Percentiles rank a stretch among this genome's conserved stretches.
These are phyloP conservation scores for Shiraia sp. DNA, from an alignment of 2,329 filamentous ascomycete genomes.

Conservation along the genomic window DNA sequence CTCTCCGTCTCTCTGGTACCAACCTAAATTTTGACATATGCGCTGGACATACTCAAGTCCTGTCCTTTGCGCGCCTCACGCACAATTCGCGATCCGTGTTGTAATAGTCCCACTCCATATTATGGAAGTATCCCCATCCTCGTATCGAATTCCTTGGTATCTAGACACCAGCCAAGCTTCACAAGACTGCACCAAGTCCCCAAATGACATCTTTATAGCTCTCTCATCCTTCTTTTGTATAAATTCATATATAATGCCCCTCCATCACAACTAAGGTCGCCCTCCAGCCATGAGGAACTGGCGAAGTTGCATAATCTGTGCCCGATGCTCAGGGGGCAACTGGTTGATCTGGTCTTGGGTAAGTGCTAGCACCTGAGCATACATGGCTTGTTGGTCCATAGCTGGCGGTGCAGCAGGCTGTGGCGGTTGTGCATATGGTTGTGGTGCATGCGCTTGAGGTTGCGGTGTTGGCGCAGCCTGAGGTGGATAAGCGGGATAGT, in stretches of 20 bases:
- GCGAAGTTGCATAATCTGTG: slow-evolving; percentile 78
- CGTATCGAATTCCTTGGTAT: too few species aligned
- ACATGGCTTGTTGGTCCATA: slow-evolving; percentile 66
- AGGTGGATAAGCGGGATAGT: slow-evolving; percentile 45
- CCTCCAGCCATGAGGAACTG: slow-evolving; percentile 58
- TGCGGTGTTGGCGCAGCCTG: slow-evolving; percentile 58
- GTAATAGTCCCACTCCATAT: too few species aligned
- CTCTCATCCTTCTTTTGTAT: background rate
- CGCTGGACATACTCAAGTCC: too few species aligned
- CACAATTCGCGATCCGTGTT: too few species aligned
- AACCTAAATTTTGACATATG: too few species aligned
- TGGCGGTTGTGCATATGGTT: slow-evolving; percentile 51
- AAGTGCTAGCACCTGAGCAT: slow-evolving; percentile 80
- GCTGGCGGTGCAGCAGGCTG: slow-evolving; percentile 21
- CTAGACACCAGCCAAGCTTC: too few species aligned
- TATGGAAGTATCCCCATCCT: too few species aligned
- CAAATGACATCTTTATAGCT: too few species aligned
- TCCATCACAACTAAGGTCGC: slow-evolving; percentile 10
- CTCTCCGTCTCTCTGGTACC: too few species aligned
- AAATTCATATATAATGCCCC: background rate
- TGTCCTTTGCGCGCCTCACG: too few species aligned
- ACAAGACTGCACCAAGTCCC: too few species aligned
- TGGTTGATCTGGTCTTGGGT: slow-evolving; percentile 79
- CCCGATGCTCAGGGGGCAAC: slow-evolving; percentile 73
- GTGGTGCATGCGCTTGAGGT: slow-evolving; percentile 33